Conservation (phyloP, 148 eudicot genomes). For the Dysphania ambrosioides region DNA sequence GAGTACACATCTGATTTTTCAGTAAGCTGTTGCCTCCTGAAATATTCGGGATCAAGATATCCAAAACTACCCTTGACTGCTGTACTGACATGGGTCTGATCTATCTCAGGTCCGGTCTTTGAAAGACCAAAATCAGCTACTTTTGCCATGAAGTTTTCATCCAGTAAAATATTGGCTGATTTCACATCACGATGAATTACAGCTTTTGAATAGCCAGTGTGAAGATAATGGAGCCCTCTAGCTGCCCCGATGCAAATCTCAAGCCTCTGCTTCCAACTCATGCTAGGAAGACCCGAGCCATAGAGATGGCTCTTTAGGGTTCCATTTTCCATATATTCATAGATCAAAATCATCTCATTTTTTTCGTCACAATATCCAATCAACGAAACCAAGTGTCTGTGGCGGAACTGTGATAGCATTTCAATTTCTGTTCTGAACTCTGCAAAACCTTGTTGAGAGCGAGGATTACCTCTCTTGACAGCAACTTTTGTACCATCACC, state of each 20-base stretch:
- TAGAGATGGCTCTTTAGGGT: conserved; percentile 76
- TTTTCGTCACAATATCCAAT: conserved; percentile 92
- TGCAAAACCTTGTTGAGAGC: conserved; percentile 82
- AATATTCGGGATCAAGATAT: conserved; percentile 90
- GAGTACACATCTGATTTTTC: conserved; percentile 95
- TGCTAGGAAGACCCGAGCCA: conserved; percentile 63
- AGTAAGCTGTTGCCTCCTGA: conserved; percentile 85
- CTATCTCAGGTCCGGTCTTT: conserved; percentile 84
- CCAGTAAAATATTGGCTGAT: conserved; percentile 89
- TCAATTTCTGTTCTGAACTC: conserved; percentile 92
- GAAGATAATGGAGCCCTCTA: conserved; percentile 91
- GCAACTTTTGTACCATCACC: conserved; percentile 80
- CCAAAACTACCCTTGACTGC: conserved; percentile 98
- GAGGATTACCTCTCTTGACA: conserved; percentile 89
- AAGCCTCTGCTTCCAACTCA: conserved; percentile 89
- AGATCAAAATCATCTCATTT: conserved; percentile 84
- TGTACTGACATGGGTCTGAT: conserved; percentile 94
- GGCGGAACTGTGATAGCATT: conserved; percentile 82
- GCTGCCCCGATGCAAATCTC: conserved; percentile 94
- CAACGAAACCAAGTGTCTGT: conserved; percentile 85
- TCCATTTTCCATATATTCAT: conserved; percentile 96
- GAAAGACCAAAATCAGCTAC: conserved; percentile 96
- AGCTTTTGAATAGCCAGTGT: conserved; percentile 83
- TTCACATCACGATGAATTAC: conserved; percentile 93
- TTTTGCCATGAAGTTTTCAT: conserved; percentile 78